Conservation (phyloP, 2,329 filamentous ascomycete genomes). For the Aspergillus tubingensis region DNA sequence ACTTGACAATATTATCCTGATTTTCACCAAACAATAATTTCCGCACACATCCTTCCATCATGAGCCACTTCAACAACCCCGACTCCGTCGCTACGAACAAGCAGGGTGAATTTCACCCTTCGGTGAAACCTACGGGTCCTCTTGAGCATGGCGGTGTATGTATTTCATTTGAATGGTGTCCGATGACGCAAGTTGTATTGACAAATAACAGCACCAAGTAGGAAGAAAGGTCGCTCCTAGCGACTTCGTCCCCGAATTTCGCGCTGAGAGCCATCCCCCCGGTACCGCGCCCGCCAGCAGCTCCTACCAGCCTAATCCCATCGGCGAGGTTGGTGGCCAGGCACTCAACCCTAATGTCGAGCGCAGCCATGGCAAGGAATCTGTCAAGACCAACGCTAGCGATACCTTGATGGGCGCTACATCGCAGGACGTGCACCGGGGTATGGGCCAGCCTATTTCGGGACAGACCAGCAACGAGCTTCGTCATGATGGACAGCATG, state of each 20-base stretch:
- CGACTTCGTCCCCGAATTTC: constrained; percentile 65
- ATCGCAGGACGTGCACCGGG: constrained; percentile 55
- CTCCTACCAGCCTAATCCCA: constrained; percentile 51
- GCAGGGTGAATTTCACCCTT: constrained; percentile 6
- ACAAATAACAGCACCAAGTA: constrained; percentile 60
- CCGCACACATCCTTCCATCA: neutral
- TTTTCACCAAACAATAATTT: neutral
- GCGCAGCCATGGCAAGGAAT: constrained; percentile 45
- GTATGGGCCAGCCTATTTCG: constrained; percentile 54
- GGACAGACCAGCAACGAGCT: constrained; percentile 54
- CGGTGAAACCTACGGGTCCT: neutral
- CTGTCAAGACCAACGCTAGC: constrained; percentile 45
- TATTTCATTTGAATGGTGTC: neutral
- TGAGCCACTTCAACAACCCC: constrained; percentile 1
- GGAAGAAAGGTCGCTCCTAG: constrained; percentile 59
- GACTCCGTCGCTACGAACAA: constrained; percentile 2
- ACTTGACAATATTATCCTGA: neutral
- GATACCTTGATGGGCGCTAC: constrained; percentile 55
- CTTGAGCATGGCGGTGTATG: constrained; percentile 11
- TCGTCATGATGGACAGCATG: constrained; percentile 47
- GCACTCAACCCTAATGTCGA: constrained; percentile 44
- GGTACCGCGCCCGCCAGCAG: constrained; percentile 62
- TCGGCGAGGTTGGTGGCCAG: constrained; percentile 39
- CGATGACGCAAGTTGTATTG: neutral
- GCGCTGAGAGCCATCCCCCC: constrained; percentile 60